Conservation (phyloP, 306 rosid species). For the Dryas drummondii region DNA sequence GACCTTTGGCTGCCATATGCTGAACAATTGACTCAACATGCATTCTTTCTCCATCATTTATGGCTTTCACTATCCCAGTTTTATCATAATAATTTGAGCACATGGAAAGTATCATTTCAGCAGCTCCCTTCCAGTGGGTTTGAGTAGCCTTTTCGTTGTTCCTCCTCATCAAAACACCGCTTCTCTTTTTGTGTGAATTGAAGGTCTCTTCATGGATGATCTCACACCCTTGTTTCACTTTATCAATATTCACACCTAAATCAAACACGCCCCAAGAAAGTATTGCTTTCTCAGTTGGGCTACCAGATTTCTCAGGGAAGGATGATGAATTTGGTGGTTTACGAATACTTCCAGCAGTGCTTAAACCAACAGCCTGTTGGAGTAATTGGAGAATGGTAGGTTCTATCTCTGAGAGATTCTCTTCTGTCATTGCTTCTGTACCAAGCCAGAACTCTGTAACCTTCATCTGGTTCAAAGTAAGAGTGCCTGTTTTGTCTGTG, state of each 20-base stretch:
- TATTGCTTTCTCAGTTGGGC: slow-evolving; percentile 25
- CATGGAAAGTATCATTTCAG: slow-evolving; percentile 13
- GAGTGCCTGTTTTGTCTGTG: too few species aligned
- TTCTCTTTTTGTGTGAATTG: slow-evolving; percentile 23
- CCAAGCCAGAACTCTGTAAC: too few species aligned
- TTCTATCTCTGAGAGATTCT: too few species aligned
- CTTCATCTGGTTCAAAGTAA: too few species aligned
- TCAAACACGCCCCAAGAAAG: slow-evolving; percentile 12
- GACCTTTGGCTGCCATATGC: slow-evolving; percentile 15
- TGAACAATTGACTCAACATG: slow-evolving; percentile 1
- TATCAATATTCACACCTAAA: slow-evolving; percentile 12
- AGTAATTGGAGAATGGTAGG: too few species aligned
- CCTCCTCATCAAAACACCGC: slow-evolving; percentile 15
- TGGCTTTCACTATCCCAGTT: background rate
- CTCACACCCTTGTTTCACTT: background rate
- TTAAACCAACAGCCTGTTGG: slow-evolving; percentile 1
- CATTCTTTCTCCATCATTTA: slow-evolving; percentile 9
- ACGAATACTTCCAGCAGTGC: slow-evolving; percentile 11
- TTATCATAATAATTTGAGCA: slow-evolving; percentile 16
- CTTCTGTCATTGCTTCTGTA: too few species aligned
- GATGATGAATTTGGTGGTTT: background rate
- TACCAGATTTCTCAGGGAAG: slow-evolving; percentile 19
- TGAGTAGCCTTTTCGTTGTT: background rate
- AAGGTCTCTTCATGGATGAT: slow-evolving; percentile 11
- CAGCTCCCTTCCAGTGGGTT: slow-evolving; percentile 22